Evolutionary conservation across 2,329 filamentous ascomycete species (phyloP).

Genomic region (Neonectria coccinea): DNA sequence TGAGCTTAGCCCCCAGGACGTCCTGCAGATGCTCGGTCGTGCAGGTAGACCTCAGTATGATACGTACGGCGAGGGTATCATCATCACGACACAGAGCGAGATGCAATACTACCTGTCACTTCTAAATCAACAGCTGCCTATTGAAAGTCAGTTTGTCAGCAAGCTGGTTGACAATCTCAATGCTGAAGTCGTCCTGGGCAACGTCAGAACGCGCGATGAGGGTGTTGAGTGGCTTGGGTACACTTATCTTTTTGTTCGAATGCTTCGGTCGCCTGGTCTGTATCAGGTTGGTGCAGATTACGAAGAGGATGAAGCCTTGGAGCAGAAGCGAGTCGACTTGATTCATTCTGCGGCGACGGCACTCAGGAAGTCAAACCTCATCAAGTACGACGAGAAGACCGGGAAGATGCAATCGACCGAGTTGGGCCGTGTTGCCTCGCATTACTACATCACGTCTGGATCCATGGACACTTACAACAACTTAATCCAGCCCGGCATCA

Average conservation of each 20-base stretch:
- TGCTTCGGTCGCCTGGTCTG: slow-evolving; percentile 93
- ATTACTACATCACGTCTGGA: slow-evolving; percentile 97
- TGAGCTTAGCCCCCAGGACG: slow-evolving; percentile 95
- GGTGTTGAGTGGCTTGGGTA: slow-evolving; percentile 99
- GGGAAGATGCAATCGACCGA: slow-evolving; percentile 92
- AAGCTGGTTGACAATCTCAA: slow-evolving; percentile 96
- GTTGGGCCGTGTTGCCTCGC: slow-evolving; percentile 93
- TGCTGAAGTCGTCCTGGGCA: slow-evolving; percentile 94
- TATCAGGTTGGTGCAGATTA: slow-evolving; percentile 98
- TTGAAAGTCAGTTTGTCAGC: slow-evolving; percentile 95
- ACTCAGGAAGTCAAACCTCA: slow-evolving; percentile 85
- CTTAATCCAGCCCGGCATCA: slow-evolving; percentile 92
- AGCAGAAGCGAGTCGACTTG: slow-evolving; percentile 97
- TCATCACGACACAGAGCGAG: slow-evolving; percentile 94
- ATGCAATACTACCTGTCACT: slow-evolving; percentile 98
- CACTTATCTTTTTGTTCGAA: slow-evolving; percentile 96
- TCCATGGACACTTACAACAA: slow-evolving; percentile 98
- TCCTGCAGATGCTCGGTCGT: slow-evolving; percentile 98
- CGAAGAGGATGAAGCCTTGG: slow-evolving; percentile 88
- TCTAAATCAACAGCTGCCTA: slow-evolving; percentile 96
- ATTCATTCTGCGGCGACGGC: slow-evolving; percentile 93
- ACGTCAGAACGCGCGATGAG: slow-evolving; percentile 90
- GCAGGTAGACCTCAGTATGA: slow-evolving; percentile 97
- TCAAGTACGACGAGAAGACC: slow-evolving; percentile 96
- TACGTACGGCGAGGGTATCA: slow-evolving; percentile 97